Conservation (phyloP, 2,329 filamentous ascomycete genomes). For the Chaetomium globosum region DNA sequence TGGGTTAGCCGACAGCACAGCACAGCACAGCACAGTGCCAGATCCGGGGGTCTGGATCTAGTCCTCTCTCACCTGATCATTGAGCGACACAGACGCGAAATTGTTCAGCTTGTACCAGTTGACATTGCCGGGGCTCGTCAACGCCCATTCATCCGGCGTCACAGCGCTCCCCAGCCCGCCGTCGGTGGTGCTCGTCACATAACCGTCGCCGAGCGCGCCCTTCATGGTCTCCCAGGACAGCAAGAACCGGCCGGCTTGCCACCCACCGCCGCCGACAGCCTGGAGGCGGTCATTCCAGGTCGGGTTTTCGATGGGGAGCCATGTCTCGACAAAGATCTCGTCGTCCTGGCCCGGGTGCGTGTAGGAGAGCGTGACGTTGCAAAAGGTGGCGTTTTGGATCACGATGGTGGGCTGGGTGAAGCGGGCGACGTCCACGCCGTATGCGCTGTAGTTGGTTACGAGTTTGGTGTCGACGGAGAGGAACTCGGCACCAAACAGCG, state of each 20-base stretch:
- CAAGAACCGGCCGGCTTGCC: constrained; percentile 34
- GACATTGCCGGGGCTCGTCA: constrained; percentile 35
- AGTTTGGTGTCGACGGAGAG: constrained; percentile 24
- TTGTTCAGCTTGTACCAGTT: constrained; percentile 34
- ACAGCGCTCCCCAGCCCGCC: constrained; percentile 30
- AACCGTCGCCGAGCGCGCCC: constrained; percentile 32
- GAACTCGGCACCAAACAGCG: constrained; percentile 29
- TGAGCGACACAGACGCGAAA: constrained; percentile 33
- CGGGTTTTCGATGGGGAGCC: constrained; percentile 39
- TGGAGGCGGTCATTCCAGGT: constrained; percentile 45
- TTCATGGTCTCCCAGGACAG: constrained; percentile 28
- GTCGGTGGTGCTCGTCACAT: constrained; percentile 38
- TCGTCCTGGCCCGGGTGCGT: constrained; percentile 48
- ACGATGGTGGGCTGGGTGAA: constrained; percentile 23
- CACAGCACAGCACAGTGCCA: not conserved
- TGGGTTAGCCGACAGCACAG: not conserved
- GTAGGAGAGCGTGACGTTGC: constrained; percentile 49
- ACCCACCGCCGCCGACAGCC: constrained; percentile 45
- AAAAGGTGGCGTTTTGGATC: constrained; percentile 39
- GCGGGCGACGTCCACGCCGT: constrained; percentile 6
- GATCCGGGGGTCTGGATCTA: not conserved
- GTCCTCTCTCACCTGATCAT: constrained; percentile 6
- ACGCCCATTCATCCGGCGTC: constrained; percentile 32
- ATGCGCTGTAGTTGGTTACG: constrained; percentile 30
- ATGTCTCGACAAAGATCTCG: constrained; percentile 42